A percentile compares a stretch with the other conserved stretches of the same genome.
phyloP scores from a whole-genome alignment of 1,139 yeast genomes.

The Hyphopichia pseudoburtonii region DNA sequence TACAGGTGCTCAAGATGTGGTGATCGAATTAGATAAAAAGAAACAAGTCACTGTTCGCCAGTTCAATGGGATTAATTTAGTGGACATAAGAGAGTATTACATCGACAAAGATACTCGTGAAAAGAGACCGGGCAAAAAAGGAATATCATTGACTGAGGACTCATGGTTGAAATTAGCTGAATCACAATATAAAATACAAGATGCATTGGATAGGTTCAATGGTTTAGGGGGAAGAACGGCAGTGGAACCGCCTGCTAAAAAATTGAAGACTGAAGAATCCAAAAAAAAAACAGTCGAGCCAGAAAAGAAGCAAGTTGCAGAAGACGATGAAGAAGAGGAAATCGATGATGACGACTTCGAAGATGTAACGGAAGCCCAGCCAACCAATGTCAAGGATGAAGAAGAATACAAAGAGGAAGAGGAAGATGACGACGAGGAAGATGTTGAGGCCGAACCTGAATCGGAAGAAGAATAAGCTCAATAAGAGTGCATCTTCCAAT shows the following conservation, averaged over 20 bases:
- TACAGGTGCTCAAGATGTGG: conserved; percentile 10
- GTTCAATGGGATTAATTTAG: conserved; percentile 61
- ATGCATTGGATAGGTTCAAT: conserved; percentile 54
- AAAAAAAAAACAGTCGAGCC: conserved; percentile 6
- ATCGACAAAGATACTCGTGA: conserved; percentile 58
- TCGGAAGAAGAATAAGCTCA: conserved; percentile 1
- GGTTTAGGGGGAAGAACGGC: conserved; percentile 15
- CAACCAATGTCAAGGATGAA: not conserved
- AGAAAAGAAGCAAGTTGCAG: conserved; percentile 7
- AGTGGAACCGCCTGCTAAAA: conserved; percentile 8
- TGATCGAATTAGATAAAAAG: conserved; percentile 53
- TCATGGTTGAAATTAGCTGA: conserved; percentile 60
- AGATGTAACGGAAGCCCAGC: conserved; percentile 1
- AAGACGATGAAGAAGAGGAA: conserved; percentile 11
- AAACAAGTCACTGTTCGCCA: conserved; percentile 71
- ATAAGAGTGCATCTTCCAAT: too few relatives aligned
- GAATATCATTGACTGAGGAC: conserved; percentile 74
- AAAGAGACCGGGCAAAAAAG: conserved; percentile 79
- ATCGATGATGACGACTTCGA: conserved; percentile 7
- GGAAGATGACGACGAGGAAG: conserved; percentile 5
- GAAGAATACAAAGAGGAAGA: conserved; percentile 10
- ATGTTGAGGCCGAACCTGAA: conserved; percentile 2
- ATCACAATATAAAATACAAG: conserved; percentile 54
- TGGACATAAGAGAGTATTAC: conserved; percentile 83
- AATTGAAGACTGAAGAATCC: conserved; percentile 9